Evolutionary conservation across 352 stramenopile genomes (phyloP), one percentile per base, ranked within the genome.

Genomic region (Globisporangium canariense): DNA sequence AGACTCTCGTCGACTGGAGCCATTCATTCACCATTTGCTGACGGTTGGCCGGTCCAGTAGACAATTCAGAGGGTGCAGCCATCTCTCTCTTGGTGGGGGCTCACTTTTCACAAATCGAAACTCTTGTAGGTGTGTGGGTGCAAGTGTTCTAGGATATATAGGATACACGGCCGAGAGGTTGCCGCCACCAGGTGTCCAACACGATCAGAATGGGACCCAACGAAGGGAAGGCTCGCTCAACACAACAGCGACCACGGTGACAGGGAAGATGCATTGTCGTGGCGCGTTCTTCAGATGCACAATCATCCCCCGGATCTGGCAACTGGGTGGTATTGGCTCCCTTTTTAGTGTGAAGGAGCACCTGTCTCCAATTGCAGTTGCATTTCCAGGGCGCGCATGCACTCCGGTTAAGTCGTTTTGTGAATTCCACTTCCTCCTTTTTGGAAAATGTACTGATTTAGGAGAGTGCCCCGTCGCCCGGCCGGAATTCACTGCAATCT

Each of bases 311-410:
- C 45, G 1, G 18, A 62, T 54, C 18, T 1, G 45, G 57, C 57
- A 62, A 62, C 57, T 10, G 10, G 11, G 7, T 2, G 7, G 1
- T 0, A 9, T 41, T 32, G 10, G 34, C 20, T 32, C 18, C 8
- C 18, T 1, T 9, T 25, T 28, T 13, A n/a, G 30, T n/a, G 8
- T n/a, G n/a, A 14, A 20, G 0, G 6, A 10, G 11, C 25, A 46
- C 32, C 54, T 62, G 57, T 62, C 57, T 62, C 57, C 25, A n/a
- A 51, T 62, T 62, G 57, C 57, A 62, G 57, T 62, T 54, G 41
- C 16, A 32, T 18, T 2, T 18, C 22, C 25, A 38, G 22, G 38
- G 40, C 2, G 32, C 13, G 25, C 25, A 57, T 57, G 6, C 36
- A 49, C 36, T 32, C 32, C 55, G 40, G 52, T 62, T 62, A 62